Conservation (phyloP, 164 flowering plant genomes). For the Sextonia rubra region DNA sequence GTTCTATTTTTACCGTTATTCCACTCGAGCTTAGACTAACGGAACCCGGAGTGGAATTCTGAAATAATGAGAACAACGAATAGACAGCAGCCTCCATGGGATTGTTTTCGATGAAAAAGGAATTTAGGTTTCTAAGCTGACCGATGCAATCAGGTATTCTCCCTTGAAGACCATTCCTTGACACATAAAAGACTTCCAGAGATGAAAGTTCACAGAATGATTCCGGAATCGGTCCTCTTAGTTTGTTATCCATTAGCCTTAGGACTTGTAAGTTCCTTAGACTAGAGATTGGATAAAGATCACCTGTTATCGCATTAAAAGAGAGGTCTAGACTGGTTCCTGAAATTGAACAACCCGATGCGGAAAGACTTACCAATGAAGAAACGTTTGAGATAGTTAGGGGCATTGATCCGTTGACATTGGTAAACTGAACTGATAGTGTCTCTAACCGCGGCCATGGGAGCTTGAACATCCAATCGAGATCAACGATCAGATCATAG, state of each 20-base stretch:
- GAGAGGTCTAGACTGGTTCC: slow-evolving; percentile 17
- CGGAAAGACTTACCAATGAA: background rate
- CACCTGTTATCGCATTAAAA: slow-evolving; percentile 18
- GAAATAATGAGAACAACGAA: slow-evolving; percentile 5
- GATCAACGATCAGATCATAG: slow-evolving; percentile 4
- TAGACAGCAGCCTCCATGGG: slow-evolving; percentile 7
- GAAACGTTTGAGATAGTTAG: slow-evolving; percentile 11
- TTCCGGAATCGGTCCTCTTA: slow-evolving; percentile 21
- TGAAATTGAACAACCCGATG: slow-evolving; percentile 12
- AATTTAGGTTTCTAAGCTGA: slow-evolving; percentile 3
- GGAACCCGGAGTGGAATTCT: background rate
- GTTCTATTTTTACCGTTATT: background rate
- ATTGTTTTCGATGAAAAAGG: background rate
- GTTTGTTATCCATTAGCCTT: slow-evolving; percentile 4
- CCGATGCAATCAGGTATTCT: slow-evolving; percentile 17
- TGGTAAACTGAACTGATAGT: background rate
- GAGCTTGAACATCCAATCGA: slow-evolving; percentile 8
- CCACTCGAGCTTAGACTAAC: slow-evolving; percentile 4
- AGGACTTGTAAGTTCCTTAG: slow-evolving; percentile 8
- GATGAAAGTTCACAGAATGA: slow-evolving; percentile 18
- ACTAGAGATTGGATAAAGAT: slow-evolving; percentile 13
- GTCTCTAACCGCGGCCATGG: slow-evolving; percentile 6
- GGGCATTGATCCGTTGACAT: slow-evolving; percentile 6
- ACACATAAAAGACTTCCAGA: slow-evolving; percentile 5
- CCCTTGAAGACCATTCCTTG: slow-evolving; percentile 12